phyloP scores from a whole-genome alignment of 2,329 filamentous ascomycete genomes.

The Myriosclerotinia scirpicola region DNA sequence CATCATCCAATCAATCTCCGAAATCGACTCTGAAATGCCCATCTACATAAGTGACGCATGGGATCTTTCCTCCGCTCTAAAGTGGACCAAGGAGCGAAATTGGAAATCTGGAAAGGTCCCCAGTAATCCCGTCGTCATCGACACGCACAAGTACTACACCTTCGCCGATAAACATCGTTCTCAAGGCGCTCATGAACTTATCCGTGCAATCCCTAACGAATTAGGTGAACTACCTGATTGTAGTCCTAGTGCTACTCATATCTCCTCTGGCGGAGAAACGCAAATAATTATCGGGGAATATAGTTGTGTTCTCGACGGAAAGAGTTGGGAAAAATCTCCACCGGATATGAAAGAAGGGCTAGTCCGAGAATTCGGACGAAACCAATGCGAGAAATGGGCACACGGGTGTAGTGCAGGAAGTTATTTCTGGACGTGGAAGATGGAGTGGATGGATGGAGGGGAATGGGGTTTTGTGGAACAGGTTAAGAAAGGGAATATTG shows the following conservation, averaged over 20 bases:
- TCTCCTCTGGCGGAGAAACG: conserved; percentile 47
- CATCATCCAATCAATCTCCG: conserved; percentile 48
- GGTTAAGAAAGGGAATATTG: conserved; percentile 47
- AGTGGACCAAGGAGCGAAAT: conserved; percentile 46
- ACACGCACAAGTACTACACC: conserved; percentile 60
- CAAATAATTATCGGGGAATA: conserved; percentile 58
- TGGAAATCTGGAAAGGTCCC: conserved; percentile 26
- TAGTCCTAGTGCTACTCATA: conserved; percentile 35
- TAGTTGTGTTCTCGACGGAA: conserved; percentile 54
- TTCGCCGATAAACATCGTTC: conserved; percentile 54
- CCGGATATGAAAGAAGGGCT: conserved; percentile 47
- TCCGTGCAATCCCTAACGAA: conserved; percentile 46
- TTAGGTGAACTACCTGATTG: conserved; percentile 47
- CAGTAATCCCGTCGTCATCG: conserved; percentile 52
- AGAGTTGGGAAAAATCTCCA: conserved; percentile 49
- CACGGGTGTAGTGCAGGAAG: conserved; percentile 50
- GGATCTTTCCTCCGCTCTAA: conserved; percentile 49
- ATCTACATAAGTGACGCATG: conserved; percentile 60
- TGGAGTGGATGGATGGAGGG: conserved; percentile 60
- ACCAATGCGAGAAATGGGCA: conserved; percentile 49
- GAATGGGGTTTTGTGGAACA: conserved; percentile 60
- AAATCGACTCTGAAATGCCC: conserved; percentile 51
- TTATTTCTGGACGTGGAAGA: conserved; percentile 62
- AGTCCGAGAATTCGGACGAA: conserved; percentile 49
- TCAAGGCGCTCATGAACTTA: conserved; percentile 53